phyloP scores from a whole-genome alignment of 1,139 yeast species.

The Debaryomyces subglobosus region DNA sequence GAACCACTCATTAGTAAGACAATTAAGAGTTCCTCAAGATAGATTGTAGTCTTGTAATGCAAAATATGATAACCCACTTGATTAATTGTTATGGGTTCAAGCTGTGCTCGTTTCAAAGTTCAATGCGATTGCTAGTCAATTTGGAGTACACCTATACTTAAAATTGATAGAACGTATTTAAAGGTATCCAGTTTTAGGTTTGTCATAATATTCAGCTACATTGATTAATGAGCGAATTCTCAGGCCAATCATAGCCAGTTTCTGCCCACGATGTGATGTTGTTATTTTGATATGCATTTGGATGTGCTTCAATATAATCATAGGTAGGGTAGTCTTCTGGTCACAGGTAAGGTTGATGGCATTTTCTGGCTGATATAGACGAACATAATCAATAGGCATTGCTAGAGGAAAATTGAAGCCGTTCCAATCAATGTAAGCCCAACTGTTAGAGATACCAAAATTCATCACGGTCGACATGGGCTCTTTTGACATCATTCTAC shows the following conservation, averaged over 20 bases:
- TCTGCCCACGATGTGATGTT: constrained; percentile 67
- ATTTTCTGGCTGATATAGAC: constrained; percentile 73
- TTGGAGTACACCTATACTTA: too few species aligned
- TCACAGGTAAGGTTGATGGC: constrained; percentile 65
- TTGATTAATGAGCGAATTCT: constrained; percentile 30
- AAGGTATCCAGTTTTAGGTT: too few species aligned
- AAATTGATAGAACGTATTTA: too few species aligned
- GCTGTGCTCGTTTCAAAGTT: too few species aligned
- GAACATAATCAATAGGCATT: constrained; percentile 72
- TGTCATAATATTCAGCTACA: too few species aligned
- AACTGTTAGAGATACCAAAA: constrained; percentile 75
- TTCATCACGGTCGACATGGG: constrained; percentile 84
- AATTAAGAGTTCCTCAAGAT: too few species aligned
- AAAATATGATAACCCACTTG: too few species aligned
- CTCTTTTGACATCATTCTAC: constrained; percentile 76
- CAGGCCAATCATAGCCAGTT: constrained; percentile 72
- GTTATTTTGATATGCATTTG: constrained; percentile 60
- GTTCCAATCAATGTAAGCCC: constrained; percentile 86
- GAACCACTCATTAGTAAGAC: too few species aligned
- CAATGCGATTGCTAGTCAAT: too few species aligned
- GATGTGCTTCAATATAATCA: constrained; percentile 69
- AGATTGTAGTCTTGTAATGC: too few species aligned
- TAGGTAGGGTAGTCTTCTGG: constrained; percentile 73
- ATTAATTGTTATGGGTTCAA: too few species aligned
- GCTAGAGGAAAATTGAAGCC: constrained; percentile 67